Base-by-base conservation (phyloP, 805 yeast species). In the Candida nemodendra region DNA sequence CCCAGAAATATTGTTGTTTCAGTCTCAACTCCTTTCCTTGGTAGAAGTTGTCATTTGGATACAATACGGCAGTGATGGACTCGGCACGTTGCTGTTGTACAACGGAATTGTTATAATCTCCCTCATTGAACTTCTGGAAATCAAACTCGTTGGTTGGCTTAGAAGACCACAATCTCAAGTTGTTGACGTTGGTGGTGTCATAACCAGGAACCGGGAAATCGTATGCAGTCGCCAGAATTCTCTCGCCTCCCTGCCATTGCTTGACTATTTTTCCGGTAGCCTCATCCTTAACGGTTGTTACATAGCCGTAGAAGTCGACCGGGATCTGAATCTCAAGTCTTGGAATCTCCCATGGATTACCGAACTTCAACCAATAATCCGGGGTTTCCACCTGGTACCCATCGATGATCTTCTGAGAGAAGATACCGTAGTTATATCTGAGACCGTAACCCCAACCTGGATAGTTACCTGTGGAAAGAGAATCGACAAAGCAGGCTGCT, bases 381-480 rank as follows among this genome's bases (percentile, higher is more conserved):
- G 97, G 97, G 23, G 87, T 74, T 65, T 89, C 97, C 26, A 90
- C 95, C 66, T 89, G 97, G 65, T 85, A 86, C 9, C 96, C 97
- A 57, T 90, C 86, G 51, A 87, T 74, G 56, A 89, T 87, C 61
- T 79, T 80, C 66, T 89, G 97, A 50, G 88, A 78, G 65, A 89
- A 89, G 52, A 89, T 89, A 61, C 97, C 97, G 59, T 90, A 89
- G 64, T 88, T 88, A 67, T 89, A 89, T 59, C 95, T 82, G 51
- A 89, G 69, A 43, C 97, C 96, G 61, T 89, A 89, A 47, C 97
- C 97, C 97, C 97, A 89, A 35, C 95, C 95, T 13, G 95, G 88
- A 61, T 85, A 86, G 62, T 85, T 81, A 48, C 85, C 83, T 4
- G 95, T 80, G 24, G 93, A 78, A 59, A 89, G 68, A 1, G 96